Evolutionary conservation across 1,139 yeast species (phyloP), one percentile per base, ranked within the genome.

Genomic region (Geotrichum restrictum): DNA sequence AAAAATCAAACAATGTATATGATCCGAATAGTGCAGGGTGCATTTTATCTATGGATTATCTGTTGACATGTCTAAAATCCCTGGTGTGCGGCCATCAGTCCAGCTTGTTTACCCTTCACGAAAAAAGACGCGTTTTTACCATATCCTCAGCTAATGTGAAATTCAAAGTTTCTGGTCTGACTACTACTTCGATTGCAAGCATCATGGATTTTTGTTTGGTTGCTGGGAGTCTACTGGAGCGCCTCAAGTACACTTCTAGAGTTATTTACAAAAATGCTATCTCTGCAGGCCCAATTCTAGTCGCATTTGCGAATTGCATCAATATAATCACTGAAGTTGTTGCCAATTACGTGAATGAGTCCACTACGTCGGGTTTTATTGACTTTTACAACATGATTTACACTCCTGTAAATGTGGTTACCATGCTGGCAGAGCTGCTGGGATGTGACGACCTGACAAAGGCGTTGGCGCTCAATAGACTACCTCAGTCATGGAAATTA

Each of bases 381-480:
- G 57, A 56, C 29, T 57, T 63, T 42, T 49, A 56, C 24, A 52
- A 53, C 14, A 14, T 16, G 13, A 38, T 63, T 6, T 59, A 54
- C 19, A 50, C 44, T 22, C 63, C 64, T 1, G 56, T 56, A 38
- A 49, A 52, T 5, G 52, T 63, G 18, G 57, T 63, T 2, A 53
- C 56, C 10, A 55, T 58, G 34, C 57, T 67, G 13, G 62, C 69
- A 6, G 53, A 60, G 22, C 56, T 68, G 6, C 55, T 68, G 14
- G 71, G 71, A 1, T 68, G 71, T 49, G 62, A 60, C 3, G 64
- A 67, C 45, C 45, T 65, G 16, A 27, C 56, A 1, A 34, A 39
- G n/a, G 52, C 61, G 1, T 60, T 65, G 2, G 48, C 52, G 6
- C 55, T 68, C 16, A 55, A 56, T 11, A 39, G 59, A 10, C 54